phyloP scores from a whole-genome alignment of 2,329 filamentous ascomycete species.

The Trichoderma guizhouense region DNA sequence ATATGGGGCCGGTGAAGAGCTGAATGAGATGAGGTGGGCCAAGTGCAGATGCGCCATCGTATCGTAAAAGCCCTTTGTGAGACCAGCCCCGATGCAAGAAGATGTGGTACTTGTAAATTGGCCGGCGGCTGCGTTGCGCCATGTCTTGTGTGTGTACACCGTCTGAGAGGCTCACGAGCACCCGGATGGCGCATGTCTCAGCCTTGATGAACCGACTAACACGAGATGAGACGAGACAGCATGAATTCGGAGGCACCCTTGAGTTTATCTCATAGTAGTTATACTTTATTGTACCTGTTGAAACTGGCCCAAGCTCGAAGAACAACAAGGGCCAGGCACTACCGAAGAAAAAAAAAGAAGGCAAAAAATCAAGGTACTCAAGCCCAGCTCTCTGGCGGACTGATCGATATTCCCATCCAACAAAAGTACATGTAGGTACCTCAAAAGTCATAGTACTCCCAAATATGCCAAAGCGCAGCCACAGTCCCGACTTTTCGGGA shows the following conservation, averaged over 20 bases:
- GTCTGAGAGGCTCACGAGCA: background rate
- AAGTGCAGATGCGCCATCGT: background rate
- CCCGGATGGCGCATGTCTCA: background rate
- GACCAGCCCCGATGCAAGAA: background rate
- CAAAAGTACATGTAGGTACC: background rate
- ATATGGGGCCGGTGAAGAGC: slow-evolving; percentile 12
- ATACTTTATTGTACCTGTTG: background rate
- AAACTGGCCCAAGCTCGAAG: background rate
- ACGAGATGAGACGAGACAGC: background rate
- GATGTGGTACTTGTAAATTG: background rate
- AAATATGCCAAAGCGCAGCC: slow-evolving; percentile 11
- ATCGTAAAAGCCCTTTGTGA: background rate
- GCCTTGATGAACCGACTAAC: background rate
- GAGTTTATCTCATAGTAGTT: background rate
- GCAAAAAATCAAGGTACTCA: background rate
- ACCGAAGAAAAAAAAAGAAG: background rate
- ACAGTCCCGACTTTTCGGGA: slow-evolving; percentile 4
- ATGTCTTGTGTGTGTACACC: no score
- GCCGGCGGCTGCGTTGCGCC: background rate
- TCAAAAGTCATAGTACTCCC: slow-evolving; percentile 10
- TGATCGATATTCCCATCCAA: background rate
- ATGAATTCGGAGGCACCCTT: background rate
- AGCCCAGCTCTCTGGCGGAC: background rate
- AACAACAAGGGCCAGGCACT: background rate
- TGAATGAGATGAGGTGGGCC: slow-evolving; percentile 7